Evolutionary conservation across 768 basidiomycete species (phyloP), one percentile per base, ranked within the genome.

Genomic region (Hericium coralloides): DNA sequence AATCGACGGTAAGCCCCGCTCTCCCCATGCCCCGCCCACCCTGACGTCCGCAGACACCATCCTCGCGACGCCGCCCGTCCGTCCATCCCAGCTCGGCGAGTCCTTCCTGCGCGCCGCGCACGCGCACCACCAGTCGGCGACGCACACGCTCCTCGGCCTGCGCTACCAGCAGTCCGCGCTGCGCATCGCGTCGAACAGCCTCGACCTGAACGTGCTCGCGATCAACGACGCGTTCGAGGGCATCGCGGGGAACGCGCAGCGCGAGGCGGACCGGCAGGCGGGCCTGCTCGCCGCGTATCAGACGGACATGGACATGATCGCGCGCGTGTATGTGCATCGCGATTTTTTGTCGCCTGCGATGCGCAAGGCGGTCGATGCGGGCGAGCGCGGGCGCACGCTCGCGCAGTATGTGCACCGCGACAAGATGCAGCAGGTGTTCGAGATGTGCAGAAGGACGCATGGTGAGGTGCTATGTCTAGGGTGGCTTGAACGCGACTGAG

Each of bases 341-440:
- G 88, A 91, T 57, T 92, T 92, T 61, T 72, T 91, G 70, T 88
- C 86, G 15, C 73, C 78, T 7, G 72, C 80, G 1, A 80, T 84
- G 52, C 76, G 86, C 38, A 83, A 77, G 62, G 82, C 85, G 2
- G 87, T 90, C 47, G 87, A 90, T 57, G 74, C 79, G 0, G 90
- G 88, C 3, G 84, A 83, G 56, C 79, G 74, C 55, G 79, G 79
- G 14, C 76, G 90, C 48, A 87, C 85, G 12, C 69, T 93, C 41
- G 88, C 85, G 12, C 89, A 89, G 66, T 93, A 92, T 68, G 89
- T 93, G 23, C 85, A 85, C 15, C 78, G 76, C 61, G 79, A 74
- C 52, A 89, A 85, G 72, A 93, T 93, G 90, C 79, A 75, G 63
- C 80, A 87, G 66, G 90, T 93, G 1, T 87, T 82, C 2, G 86